Evolutionary conservation across 495 filamentous ascomycete species (phyloP).

Genomic region (Podospora pseudopauciseta): DNA sequence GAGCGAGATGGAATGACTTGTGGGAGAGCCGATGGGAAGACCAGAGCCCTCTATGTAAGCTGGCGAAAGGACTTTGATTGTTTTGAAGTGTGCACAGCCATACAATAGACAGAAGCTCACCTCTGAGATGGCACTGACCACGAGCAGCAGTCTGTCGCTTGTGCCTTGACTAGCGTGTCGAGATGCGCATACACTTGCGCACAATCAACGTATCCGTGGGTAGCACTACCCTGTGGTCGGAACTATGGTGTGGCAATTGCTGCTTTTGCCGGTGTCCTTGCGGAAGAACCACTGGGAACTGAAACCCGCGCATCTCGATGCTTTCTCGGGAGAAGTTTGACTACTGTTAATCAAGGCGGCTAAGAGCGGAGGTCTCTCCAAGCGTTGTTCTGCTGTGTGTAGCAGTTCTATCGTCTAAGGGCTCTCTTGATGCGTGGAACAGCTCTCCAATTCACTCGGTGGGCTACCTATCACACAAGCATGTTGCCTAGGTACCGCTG

Average conservation of each 20-base stretch:
- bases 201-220: not conserved
- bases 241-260: not conserved
- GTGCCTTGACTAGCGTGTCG: not conserved
- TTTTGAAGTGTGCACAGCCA: not conserved
- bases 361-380: not conserved
- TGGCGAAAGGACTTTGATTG: not conserved
- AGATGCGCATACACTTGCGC: not conserved
- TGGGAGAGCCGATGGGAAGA: not conserved
- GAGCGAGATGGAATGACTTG: not conserved
- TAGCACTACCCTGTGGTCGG: not conserved
- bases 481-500: too few relatives aligned
- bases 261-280: not conserved
- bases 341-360: not conserved
- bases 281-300: not conserved
- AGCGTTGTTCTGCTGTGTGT: not conserved
- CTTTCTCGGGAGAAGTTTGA: not conserved
- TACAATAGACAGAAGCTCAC: not conserved
- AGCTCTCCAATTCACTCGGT: too few relatives aligned
- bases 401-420: not conserved
- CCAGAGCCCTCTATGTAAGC: not conserved
- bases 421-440: not conserved
- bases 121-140: not conserved
- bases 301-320: not conserved
- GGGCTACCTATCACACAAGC: too few relatives aligned
- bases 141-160: not conserved